phyloP scores from a whole-genome alignment of 495 filamentous ascomycete genomes.

The Lophium mytilinum region DNA sequence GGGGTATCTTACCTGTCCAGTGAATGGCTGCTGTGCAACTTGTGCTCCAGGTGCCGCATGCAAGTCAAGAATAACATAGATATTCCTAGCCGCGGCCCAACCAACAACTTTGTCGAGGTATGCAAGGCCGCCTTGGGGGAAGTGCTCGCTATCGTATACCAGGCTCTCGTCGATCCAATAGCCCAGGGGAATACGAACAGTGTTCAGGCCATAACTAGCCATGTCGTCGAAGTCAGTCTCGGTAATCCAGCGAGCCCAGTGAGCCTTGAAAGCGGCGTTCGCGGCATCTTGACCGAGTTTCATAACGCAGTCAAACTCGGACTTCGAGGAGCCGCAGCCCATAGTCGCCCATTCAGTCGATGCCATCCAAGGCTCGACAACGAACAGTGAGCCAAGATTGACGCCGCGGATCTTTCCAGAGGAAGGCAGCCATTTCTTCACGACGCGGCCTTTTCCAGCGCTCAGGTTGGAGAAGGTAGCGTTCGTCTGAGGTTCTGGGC shows the following conservation, averaged over 20 bases:
- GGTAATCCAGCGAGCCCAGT: conserved; percentile 54
- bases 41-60: conserved; percentile 58
- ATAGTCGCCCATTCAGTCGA: conserved; percentile 42
- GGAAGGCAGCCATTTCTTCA: conserved; percentile 29
- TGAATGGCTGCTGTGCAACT: conserved; percentile 42
- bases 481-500: neutral
- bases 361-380: conserved; percentile 55
- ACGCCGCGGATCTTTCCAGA: conserved; percentile 51
- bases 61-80: conserved; percentile 59
- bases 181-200: conserved; percentile 55
- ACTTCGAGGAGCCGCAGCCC: conserved; percentile 44
- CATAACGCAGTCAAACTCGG: conserved; percentile 52
- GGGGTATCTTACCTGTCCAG: conserved; percentile 40
- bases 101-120: conserved; percentile 48
- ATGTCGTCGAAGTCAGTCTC: conserved; percentile 49
- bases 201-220: conserved; percentile 48
- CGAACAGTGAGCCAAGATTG: conserved; percentile 52
- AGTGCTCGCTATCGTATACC: conserved; percentile 49
- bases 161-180: conserved; percentile 56
- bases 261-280: conserved; percentile 45
- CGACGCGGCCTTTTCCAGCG: conserved; percentile 7
- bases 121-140: conserved; percentile 46
- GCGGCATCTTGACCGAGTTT: conserved; percentile 46
- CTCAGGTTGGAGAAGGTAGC: neutral
- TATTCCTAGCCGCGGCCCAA: conserved; percentile 46